phyloP scores from a whole-genome alignment of 164 flowering plant species.

The Stephania cephalantha region DNA sequence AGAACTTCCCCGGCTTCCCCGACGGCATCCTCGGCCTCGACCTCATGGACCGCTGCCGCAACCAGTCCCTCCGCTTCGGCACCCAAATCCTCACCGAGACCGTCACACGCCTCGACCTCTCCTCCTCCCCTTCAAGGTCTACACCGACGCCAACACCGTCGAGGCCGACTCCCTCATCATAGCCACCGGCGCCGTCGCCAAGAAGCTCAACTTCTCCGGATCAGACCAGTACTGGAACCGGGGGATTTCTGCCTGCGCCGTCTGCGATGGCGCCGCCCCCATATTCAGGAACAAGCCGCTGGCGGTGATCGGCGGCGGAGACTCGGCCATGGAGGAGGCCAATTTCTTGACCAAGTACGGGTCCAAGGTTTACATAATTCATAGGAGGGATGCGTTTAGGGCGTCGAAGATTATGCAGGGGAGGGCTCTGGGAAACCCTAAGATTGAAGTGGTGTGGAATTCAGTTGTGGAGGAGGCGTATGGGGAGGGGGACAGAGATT shows the following conservation, averaged over 20 bases:
- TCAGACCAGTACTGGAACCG: constrained; percentile 78
- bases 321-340: constrained; percentile 98
- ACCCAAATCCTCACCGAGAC: constrained; percentile 76
- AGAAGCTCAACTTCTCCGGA: constrained; percentile 54
- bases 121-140: constrained; percentile 44
- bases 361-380: constrained; percentile 71
- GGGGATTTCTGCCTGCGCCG: constrained; percentile 91
- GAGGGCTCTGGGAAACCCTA: constrained; percentile 66
- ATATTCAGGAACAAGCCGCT: constrained; percentile 74
- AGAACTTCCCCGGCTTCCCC: constrained; percentile 96
- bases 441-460: constrained; percentile 84
- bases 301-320: constrained; percentile 95
- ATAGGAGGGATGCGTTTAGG: constrained; percentile 70
- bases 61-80: constrained; percentile 65
- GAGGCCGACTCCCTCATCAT: constrained; percentile 74
- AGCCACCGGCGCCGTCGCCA: constrained; percentile 91
- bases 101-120: constrained; percentile 60
- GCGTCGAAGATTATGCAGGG: constrained; percentile 94
- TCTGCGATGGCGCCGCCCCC: constrained; percentile 83
- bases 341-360: constrained; percentile 81
- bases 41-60: constrained; percentile 60
- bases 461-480: constrained; percentile 68
- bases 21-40: constrained; percentile 67
- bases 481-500: constrained; percentile 33
- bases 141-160: constrained; percentile 44